phyloP scores from a whole-genome alignment of 345 rosid genomes.

The Pugionium dolabratum region DNA sequence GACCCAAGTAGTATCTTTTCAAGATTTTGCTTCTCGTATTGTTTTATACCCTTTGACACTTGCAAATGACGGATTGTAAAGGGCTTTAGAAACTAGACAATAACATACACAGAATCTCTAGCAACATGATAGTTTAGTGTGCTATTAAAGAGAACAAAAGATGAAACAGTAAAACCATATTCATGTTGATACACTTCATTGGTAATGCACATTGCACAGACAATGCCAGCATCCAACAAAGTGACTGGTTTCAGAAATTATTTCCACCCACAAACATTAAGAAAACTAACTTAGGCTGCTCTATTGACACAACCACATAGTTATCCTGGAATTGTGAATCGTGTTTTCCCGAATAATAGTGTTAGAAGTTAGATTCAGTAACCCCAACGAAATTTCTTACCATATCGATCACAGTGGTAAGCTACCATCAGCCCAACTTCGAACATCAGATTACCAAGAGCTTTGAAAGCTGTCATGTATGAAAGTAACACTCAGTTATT shows the following conservation, averaged over 20 bases:
- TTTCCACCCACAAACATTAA: neutral
- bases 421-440: slow-evolving; percentile 86
- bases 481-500: slow-evolving; percentile 19
- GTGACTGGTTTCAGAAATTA: neutral
- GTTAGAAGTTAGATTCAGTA: neutral
- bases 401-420: slow-evolving; percentile 84
- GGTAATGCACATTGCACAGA: neutral
- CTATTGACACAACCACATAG: neutral
- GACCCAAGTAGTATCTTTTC: slow-evolving; percentile 68
- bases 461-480: slow-evolving; percentile 71
- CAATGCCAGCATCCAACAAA: neutral
- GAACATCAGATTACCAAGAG: slow-evolving; percentile 73
- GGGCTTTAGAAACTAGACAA: neutral
- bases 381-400: slow-evolving; percentile 40
- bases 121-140: neutral
- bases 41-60: slow-evolving; percentile 57
- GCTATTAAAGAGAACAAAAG: neutral
- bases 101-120: neutral
- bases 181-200: neutral
- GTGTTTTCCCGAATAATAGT: neutral
- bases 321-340: neutral
- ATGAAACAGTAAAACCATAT: neutral
- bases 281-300: slow-evolving; percentile 8
- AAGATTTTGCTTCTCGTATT: slow-evolving; percentile 53
- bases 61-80: slow-evolving; percentile 38